Evolutionary conservation across 139 green algal species (phyloP), one percentile per base, ranked within the genome.

Genomic region (Auxenochlorella pyrenoidosa): DNA sequence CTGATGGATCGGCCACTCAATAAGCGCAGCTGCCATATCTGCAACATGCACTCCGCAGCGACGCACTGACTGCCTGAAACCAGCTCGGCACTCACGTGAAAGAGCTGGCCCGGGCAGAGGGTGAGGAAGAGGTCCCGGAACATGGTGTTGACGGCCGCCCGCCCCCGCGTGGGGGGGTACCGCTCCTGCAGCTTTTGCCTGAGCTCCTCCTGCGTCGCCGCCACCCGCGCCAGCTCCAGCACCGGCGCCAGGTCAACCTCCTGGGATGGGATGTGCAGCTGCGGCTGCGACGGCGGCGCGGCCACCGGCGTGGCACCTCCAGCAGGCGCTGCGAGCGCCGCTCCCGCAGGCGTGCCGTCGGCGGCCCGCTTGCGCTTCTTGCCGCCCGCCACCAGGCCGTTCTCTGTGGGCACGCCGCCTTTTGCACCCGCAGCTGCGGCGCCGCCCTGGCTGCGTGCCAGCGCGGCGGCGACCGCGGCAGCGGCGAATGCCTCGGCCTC

Each of bases 91-190:
- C 83, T 81, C 83, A 87, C 83, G 30, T 72, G 38, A 51, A 87
- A 87, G 12, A 66, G 16, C 58, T 81, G 71, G 70, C 71, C 83
- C 12, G 70, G 51, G 83, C 70, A 81, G 30, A 87, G 70, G 3
- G 83, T 82, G 51, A 41, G 21, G 59, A 82, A 81, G 28, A 87
- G 54, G 40, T 82, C 71, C 12, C 71, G 47, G 70, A 82, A 87
- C 6, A 38, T 21, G 21, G 30, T 26, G 38, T 81, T 81, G 59
- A 41, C 43, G 0, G 28, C 36, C 0, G 51, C 38, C 51, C 83
- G 70, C 18, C 83, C 83, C 24, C 83, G 83, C n/a, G 70, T 75
- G 36, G 83, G 34, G 15, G 83, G 83, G 43, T 81, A 82, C 21
- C 28, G n/a, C 26, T 81, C 83, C 15, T 41, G 34, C 24, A 87